Evolutionary conservation across 78 protist species (phyloP).

Genomic region (Dictyostelium citrinum): DNA sequence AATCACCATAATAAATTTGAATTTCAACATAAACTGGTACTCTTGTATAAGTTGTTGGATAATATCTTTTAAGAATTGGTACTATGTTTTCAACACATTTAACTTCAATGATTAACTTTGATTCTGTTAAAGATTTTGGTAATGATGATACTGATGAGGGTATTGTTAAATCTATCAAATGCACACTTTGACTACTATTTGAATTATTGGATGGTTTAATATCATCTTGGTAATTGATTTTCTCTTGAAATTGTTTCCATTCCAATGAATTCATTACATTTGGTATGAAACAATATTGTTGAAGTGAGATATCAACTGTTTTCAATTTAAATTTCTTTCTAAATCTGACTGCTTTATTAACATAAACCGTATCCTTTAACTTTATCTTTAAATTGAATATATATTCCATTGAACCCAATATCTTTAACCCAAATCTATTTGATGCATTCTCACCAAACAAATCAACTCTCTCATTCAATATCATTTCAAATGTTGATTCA

Average conservation of each 20-base stretch:
- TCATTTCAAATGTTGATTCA: constrained; percentile 28
- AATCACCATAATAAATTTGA: constrained; percentile 35
- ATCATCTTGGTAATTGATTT: not conserved
- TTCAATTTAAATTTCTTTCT: constrained; percentile 19
- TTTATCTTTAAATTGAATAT: constrained; percentile 15
- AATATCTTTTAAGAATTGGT: not conserved
- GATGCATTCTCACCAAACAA: constrained; percentile 18
- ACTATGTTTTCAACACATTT: not conserved
- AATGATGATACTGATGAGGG: not conserved
- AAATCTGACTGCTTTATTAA: constrained; percentile 4
- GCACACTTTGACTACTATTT: not conserved
- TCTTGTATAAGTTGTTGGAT: not conserved
- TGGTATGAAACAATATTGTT: not conserved
- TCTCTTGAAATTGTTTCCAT: constrained; percentile 17
- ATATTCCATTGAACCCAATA: constrained; percentile 35
- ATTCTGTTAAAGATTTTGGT: not conserved
- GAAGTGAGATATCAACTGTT: not conserved
- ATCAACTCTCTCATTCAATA: constrained; percentile 39
- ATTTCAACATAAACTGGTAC: constrained; percentile 34
- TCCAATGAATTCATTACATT: constrained; percentile 28
- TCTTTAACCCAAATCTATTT: constrained; percentile 1
- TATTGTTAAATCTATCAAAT: not conserved
- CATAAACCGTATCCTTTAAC: constrained; percentile 1
- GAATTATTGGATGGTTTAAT: not conserved
- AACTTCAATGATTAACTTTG: constrained; percentile 2